These are phyloP conservation scores for Hyphodiscus sp. DNA, from an alignment of 2,329 filamentous ascomycete species.

Conservation along the genomic window DNA sequence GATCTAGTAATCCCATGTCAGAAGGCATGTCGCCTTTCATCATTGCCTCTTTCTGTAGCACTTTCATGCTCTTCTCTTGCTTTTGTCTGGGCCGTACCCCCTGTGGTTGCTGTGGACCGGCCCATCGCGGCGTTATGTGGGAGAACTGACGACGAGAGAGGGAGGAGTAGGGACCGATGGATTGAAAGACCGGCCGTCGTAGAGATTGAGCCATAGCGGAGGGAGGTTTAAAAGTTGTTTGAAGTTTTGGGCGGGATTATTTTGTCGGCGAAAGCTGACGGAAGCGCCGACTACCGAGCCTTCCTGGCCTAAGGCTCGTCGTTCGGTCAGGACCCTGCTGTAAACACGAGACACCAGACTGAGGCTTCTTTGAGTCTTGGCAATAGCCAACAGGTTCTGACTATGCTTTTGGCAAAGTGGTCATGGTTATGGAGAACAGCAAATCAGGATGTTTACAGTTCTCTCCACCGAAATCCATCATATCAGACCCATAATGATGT, in stretches of 20 bases:
- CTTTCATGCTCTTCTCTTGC: slow-evolving; percentile 13
- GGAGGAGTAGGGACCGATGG: slow-evolving; percentile 5
- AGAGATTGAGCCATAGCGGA: slow-evolving; percentile 21
- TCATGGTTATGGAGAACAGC: too few species aligned
- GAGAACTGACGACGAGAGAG: slow-evolving; percentile 20
- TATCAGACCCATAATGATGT: too few species aligned
- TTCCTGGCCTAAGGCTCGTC: too few species aligned
- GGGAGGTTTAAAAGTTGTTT: not conserved
- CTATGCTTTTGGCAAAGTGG: too few species aligned
- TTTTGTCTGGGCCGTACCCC: not conserved
- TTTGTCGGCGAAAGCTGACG: not conserved
- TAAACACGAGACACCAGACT: too few species aligned
- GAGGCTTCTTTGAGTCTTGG: too few species aligned
- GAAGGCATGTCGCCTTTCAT: slow-evolving; percentile 10
- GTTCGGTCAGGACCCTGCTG: too few species aligned
- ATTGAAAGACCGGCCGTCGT: slow-evolving; percentile 18
- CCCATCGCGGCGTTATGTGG: slow-evolving; percentile 8
- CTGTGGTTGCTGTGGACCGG: slow-evolving; percentile 1
- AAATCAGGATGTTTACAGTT: too few species aligned
- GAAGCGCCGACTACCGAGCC: not conserved
- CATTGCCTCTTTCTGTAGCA: slow-evolving; percentile 9
- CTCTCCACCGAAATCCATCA: too few species aligned
- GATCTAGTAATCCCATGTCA: slow-evolving; percentile 23
- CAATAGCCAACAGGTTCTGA: too few species aligned
- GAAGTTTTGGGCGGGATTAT: not conserved